Evolutionary conservation across 495 filamentous ascomycete genomes (phyloP).

Genomic region (Podospora comata): DNA sequence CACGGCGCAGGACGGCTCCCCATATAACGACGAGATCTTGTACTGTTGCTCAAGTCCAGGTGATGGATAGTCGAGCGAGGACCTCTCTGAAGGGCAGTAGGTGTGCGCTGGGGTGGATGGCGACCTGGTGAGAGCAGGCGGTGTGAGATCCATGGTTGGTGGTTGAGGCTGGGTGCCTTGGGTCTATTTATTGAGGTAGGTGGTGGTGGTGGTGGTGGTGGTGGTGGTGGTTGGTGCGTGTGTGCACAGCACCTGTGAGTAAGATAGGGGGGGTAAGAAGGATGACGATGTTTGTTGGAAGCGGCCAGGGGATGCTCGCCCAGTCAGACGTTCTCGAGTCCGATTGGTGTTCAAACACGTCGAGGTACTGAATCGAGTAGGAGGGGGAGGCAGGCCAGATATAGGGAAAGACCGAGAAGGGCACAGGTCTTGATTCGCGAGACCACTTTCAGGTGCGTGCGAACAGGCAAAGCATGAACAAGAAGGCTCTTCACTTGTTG

Average conservation of each 20-base stretch:
- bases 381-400: conserved; percentile 30
- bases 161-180: conserved; percentile 12
- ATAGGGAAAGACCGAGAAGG: conserved; percentile 21
- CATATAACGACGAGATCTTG: conserved; percentile 46
- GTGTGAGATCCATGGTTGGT: conserved; percentile 47
- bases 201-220: conserved; percentile 23
- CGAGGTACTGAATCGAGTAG: conserved; percentile 18
- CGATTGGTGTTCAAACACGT: conserved; percentile 32
- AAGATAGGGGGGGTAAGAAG: conserved; percentile 26
- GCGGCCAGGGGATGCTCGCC: conserved; percentile 22
- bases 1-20: conserved; percentile 40
- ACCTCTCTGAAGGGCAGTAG: conserved; percentile 47
- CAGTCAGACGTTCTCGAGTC: conserved; percentile 27
- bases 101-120: conserved; percentile 47
- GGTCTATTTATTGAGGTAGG: conserved; percentile 20
- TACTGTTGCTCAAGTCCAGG: conserved; percentile 46
- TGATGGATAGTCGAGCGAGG: conserved; percentile 46
- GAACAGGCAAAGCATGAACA: conserved; percentile 13
- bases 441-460: conserved; percentile 18
- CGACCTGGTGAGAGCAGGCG: conserved; percentile 48
- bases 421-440: conserved; percentile 22
- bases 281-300: conserved; percentile 22
- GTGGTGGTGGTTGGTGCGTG: conserved; percentile 25
- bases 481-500: conserved; percentile 11
- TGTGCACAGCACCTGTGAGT: conserved; percentile 17